Conservation (phyloP, 2,329 filamentous ascomycete species). For the Zymoseptoria ardabiliae region DNA sequence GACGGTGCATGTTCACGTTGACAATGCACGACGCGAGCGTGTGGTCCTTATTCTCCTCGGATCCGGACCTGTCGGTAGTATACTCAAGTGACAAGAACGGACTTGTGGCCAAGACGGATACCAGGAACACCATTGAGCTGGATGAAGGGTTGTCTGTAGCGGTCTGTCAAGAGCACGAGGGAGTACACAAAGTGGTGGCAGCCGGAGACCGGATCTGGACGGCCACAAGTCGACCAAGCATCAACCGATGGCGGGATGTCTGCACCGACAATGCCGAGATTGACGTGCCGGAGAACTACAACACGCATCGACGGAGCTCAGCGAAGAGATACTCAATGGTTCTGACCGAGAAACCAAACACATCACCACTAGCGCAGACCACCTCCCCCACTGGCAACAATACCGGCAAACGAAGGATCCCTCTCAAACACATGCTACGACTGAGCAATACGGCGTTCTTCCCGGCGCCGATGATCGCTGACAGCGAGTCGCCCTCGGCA, state of each 20-base stretch:
- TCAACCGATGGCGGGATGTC: conserved; percentile 84
- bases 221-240: conserved; percentile 80
- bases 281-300: conserved; percentile 46
- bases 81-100: conserved; percentile 93
- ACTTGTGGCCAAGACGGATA: conserved; percentile 92
- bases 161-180: conserved; percentile 86
- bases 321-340: conserved; percentile 33
- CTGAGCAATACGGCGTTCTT: conserved; percentile 80
- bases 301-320: conserved; percentile 48
- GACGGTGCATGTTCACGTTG: conserved; percentile 93
- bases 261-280: conserved; percentile 67
- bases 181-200: conserved; percentile 57
- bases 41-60: conserved; percentile 87
- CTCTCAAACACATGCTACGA: conserved; percentile 67
- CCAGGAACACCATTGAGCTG: conserved; percentile 65
- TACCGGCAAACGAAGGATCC: conserved; percentile 55
- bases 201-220: conserved; percentile 80
- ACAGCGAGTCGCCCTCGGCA: conserved; percentile 34
- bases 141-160: conserved; percentile 87
- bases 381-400: conserved; percentile 1
- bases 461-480: conserved; percentile 43
- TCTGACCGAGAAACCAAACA: conserved; percentile 21
- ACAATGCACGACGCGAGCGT: conserved; percentile 99
- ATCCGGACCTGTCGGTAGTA: conserved; percentile 79
- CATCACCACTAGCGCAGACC: conserved; percentile 17